phyloP scores from a whole-genome alignment of 805 yeast genomes.

The Grigorovia humatica region DNA sequence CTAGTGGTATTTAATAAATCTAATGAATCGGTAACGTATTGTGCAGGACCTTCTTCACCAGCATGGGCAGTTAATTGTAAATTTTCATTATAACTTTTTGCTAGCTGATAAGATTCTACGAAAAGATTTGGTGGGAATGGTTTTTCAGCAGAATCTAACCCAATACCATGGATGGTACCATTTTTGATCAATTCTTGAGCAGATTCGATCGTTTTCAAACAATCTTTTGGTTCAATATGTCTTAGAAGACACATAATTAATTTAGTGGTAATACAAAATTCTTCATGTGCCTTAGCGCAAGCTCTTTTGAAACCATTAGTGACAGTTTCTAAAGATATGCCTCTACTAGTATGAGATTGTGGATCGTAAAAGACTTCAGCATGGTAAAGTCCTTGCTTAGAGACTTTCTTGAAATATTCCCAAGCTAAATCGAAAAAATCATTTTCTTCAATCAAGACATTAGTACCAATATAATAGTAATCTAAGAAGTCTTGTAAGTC shows the following conservation, averaged over 20 bases:
- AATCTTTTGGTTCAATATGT: slow-evolving; percentile 55
- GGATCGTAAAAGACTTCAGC: slow-evolving; percentile 79
- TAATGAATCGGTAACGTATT: slow-evolving; percentile 49
- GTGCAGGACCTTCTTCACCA: slow-evolving; percentile 80
- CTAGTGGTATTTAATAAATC: slow-evolving; percentile 53
- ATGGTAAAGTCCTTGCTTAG: slow-evolving; percentile 51
- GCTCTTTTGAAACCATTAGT: slow-evolving; percentile 61
- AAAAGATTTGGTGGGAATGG: slow-evolving; percentile 71
- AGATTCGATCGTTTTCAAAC: slow-evolving; percentile 44
- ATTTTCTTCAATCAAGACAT: slow-evolving; percentile 54
- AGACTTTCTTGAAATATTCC: slow-evolving; percentile 54
- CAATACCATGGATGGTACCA: slow-evolving; percentile 65
- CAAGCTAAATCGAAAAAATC: slow-evolving; percentile 75
- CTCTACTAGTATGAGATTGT: slow-evolving; percentile 70
- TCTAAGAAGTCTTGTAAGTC: slow-evolving; percentile 71
- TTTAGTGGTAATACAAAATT: slow-evolving; percentile 55
- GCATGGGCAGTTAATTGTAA: slow-evolving; percentile 75
- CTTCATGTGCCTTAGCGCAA: slow-evolving; percentile 46
- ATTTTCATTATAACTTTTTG: slow-evolving; percentile 39
- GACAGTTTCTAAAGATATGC: slow-evolving; percentile 47
- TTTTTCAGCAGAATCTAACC: slow-evolving; percentile 71
- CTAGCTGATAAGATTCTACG: slow-evolving; percentile 46
- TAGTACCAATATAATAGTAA: slow-evolving; percentile 72
- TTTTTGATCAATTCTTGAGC: slow-evolving; percentile 42
- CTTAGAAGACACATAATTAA: slow-evolving; percentile 75